Conservation (phyloP, 106 monocot species). For the Triglochin maritima region DNA sequence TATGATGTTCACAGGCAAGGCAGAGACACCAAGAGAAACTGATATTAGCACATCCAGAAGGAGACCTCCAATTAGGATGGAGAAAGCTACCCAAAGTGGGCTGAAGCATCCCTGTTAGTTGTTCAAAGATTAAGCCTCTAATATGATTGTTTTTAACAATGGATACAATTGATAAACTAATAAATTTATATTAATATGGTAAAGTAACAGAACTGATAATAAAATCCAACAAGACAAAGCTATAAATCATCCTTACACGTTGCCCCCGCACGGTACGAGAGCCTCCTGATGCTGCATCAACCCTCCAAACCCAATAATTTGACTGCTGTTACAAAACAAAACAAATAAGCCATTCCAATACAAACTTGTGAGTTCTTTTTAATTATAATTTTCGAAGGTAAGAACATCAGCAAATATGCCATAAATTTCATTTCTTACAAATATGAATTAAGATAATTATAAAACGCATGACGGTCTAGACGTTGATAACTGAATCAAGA, state of each 20-base stretch:
- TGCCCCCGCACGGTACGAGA: conserved; percentile 29
- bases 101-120: conserved; percentile 54
- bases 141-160: not conserved
- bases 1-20: conserved; percentile 87
- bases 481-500: too few species aligned
- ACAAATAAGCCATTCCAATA: not conserved
- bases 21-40: conserved; percentile 82
- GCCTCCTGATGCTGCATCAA: conserved; percentile 45
- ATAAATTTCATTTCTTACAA: too few species aligned
- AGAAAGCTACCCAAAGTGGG: conserved; percentile 78
- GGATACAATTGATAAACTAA: not conserved
- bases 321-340: conserved; percentile 41
- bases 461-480: too few species aligned
- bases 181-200: not conserved
- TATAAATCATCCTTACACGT: conserved; percentile 30
- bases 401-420: too few species aligned
- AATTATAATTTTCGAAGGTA: too few species aligned
- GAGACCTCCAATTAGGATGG: conserved; percentile 84
- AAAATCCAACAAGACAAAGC: not conserved
- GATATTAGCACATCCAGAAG: conserved; percentile 88
- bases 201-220: too few species aligned
- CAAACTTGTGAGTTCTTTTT: too few species aligned
- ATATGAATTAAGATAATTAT: too few species aligned
- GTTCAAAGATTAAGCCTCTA: conserved; percentile 11
- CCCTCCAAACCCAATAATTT: conserved; percentile 93